A percentile compares a stretch with the other conserved stretches of the same genome.
Conservation (phyloP, 768 basidiomycete genomes). For the Daedalea quercina region DNA sequence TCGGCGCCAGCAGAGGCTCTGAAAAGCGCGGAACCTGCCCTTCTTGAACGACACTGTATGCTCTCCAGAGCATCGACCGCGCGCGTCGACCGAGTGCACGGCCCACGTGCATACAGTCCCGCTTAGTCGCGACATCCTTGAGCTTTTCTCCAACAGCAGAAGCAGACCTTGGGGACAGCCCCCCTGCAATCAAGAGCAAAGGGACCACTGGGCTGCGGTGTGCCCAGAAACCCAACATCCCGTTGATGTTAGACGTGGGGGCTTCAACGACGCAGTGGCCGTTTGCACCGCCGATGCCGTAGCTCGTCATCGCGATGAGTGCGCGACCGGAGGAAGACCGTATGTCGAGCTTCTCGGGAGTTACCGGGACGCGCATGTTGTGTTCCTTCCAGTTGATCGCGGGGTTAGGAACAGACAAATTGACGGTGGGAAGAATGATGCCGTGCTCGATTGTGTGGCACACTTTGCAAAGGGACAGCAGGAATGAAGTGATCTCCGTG, state of each 20-base stretch:
- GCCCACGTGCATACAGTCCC: background rate
- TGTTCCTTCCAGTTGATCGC: slow-evolving; percentile 34
- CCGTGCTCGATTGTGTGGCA: slow-evolving; percentile 30
- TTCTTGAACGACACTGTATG: slow-evolving; percentile 4
- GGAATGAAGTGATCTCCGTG: slow-evolving; percentile 35
- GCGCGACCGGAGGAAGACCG: slow-evolving; percentile 17
- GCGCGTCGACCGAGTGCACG: slow-evolving; percentile 4
- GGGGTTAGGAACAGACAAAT: slow-evolving; percentile 29
- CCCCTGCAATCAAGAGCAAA: slow-evolving; percentile 4
- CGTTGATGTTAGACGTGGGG: slow-evolving; percentile 16
- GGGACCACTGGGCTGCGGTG: background rate
- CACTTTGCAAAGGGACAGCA: slow-evolving; percentile 39
- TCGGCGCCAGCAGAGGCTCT: background rate
- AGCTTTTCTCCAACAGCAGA: background rate
- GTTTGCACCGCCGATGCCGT: slow-evolving; percentile 40
- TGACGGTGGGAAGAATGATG: slow-evolving; percentile 34
- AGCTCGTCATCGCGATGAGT: slow-evolving; percentile 35
- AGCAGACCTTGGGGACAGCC: slow-evolving; percentile 7
- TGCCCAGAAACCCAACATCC: background rate
- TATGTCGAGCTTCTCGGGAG: slow-evolving; percentile 21
- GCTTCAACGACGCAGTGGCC: slow-evolving; percentile 35
- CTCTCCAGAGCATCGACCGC: slow-evolving; percentile 9
- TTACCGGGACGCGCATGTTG: slow-evolving; percentile 29
- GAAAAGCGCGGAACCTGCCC: background rate
- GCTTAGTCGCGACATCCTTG: background rate